Evolutionary conservation across 1,284 basidiomycete species (phyloP).

Genomic region (Flammula alnicola): DNA sequence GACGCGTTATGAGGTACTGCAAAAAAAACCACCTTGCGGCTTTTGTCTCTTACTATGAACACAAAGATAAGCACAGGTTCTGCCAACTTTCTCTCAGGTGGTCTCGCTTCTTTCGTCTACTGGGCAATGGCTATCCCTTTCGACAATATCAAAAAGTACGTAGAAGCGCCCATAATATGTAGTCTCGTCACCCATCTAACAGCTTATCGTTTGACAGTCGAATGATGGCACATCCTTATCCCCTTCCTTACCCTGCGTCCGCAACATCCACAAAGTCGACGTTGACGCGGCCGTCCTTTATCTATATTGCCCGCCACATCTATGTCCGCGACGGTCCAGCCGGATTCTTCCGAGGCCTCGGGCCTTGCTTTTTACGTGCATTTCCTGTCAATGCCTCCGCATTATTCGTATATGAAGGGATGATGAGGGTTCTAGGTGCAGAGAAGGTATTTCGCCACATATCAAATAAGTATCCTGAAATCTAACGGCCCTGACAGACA

Average conservation of each 20-base stretch:
- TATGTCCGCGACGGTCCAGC: conserved; percentile 51
- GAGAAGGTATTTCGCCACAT: conserved; percentile 54
- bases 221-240: conserved; percentile 60
- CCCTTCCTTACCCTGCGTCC: conserved; percentile 40
- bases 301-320: conserved; percentile 52
- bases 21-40: conserved; percentile 2
- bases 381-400: conserved; percentile 78
- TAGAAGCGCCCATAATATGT: conserved; percentile 10
- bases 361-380: conserved; percentile 66
- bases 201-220: conserved; percentile 42
- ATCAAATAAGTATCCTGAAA: conserved; percentile 13
- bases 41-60: conserved; percentile 10
- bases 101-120: conserved; percentile 63
- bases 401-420: conserved; percentile 72
- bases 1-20: conserved; percentile 56
- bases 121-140: conserved; percentile 77
- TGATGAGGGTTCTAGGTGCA: conserved; percentile 65
- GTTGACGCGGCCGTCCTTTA: conserved; percentile 48
- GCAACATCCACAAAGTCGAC: conserved; percentile 23
- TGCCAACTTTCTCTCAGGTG: conserved; percentile 75
- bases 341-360: conserved; percentile 68
- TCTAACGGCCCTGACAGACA: conserved; percentile 32
- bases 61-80: conserved; percentile 61
- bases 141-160: conserved; percentile 80
- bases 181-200: conserved; percentile 4